Evolutionary conservation across 1,284 basidiomycete genomes (phyloP).

Genomic region (Exobasidium rhododendri): DNA sequence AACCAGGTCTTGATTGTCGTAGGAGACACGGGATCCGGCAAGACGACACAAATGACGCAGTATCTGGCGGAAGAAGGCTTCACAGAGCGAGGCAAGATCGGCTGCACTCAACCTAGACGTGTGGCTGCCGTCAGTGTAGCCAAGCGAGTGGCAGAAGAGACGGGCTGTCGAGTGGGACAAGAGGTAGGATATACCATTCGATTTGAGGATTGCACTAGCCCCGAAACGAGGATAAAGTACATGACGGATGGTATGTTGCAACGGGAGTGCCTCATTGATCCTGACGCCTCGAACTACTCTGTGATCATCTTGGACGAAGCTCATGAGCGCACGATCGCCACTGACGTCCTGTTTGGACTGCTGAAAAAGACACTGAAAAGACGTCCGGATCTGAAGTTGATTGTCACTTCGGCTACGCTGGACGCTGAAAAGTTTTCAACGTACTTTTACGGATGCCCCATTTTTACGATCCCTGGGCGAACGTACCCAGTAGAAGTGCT

Average conservation of each 20-base stretch:
- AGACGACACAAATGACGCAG: slow-evolving; percentile 86
- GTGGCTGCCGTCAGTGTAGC: slow-evolving; percentile 99
- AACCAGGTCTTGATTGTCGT: slow-evolving; percentile 93
- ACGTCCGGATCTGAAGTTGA: slow-evolving; percentile 90
- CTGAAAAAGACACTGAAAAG: slow-evolving; percentile 94
- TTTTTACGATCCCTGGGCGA: slow-evolving; percentile 98
- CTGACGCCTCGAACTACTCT: slow-evolving; percentile 84
- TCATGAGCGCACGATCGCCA: slow-evolving; percentile 95
- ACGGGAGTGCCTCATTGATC: slow-evolving; percentile 92
- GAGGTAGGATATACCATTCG: slow-evolving; percentile 98
- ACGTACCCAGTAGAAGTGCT: slow-evolving; percentile 97
- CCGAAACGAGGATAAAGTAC: slow-evolving; percentile 98
- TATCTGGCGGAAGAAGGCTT: slow-evolving; percentile 85
- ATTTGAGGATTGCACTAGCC: slow-evolving; percentile 97
- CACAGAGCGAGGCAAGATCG: slow-evolving; percentile 81
- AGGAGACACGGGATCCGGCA: slow-evolving; percentile 89
- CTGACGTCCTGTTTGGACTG: slow-evolving; percentile 93
- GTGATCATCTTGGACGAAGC: slow-evolving; percentile 99
- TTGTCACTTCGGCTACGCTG: slow-evolving; percentile 97
- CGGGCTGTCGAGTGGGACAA: slow-evolving; percentile 90
- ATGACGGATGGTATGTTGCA: slow-evolving; percentile 99
- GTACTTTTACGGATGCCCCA: slow-evolving; percentile 97
- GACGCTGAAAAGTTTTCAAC: slow-evolving; percentile 99
- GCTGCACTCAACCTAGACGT: slow-evolving; percentile 96
- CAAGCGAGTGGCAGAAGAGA: slow-evolving; percentile 95